These are phyloP conservation scores for Cytospora paraplurivora DNA, from an alignment of 2,329 filamentous ascomycete genomes.

Conservation along the genomic window DNA sequence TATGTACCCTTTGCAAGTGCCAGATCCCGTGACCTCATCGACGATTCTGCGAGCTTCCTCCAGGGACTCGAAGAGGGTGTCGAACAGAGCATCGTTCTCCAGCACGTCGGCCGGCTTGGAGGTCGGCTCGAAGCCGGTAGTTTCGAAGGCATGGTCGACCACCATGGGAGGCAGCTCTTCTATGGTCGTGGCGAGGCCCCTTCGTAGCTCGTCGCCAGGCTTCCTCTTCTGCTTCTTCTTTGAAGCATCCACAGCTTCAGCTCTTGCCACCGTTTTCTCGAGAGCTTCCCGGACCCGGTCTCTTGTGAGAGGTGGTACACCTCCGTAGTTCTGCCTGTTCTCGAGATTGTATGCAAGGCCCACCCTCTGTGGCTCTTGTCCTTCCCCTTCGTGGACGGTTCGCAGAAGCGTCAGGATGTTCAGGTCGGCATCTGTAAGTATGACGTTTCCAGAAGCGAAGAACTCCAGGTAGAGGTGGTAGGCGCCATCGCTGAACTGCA, in stretches of 20 bases:
- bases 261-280: slow-evolving; percentile 63
- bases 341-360: slow-evolving; percentile 79
- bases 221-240: slow-evolving; percentile 73
- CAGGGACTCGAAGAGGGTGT: slow-evolving; percentile 68
- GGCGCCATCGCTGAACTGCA: slow-evolving; percentile 88
- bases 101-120: slow-evolving; percentile 70
- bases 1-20: slow-evolving; percentile 79
- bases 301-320: slow-evolving; percentile 72
- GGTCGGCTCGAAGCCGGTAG: slow-evolving; percentile 68
- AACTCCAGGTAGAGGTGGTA: slow-evolving; percentile 92
- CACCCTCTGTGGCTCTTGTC: slow-evolving; percentile 79
- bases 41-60: slow-evolving; percentile 71
- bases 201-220: slow-evolving; percentile 73
- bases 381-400: slow-evolving; percentile 76
- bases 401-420: slow-evolving; percentile 81
- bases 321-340: slow-evolving; percentile 80
- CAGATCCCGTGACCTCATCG: slow-evolving; percentile 65
- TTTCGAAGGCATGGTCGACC: slow-evolving; percentile 79
- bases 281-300: slow-evolving; percentile 72
- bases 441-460: slow-evolving; percentile 93
- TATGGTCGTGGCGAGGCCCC: slow-evolving; percentile 79
- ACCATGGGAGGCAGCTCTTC: slow-evolving; percentile 87
- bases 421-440: slow-evolving; percentile 82
- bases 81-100: slow-evolving; percentile 63
- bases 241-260: slow-evolving; percentile 50